phyloP scores from a whole-genome alignment of 352 stramenopile genomes.

The Pythium plurisporium region DNA sequence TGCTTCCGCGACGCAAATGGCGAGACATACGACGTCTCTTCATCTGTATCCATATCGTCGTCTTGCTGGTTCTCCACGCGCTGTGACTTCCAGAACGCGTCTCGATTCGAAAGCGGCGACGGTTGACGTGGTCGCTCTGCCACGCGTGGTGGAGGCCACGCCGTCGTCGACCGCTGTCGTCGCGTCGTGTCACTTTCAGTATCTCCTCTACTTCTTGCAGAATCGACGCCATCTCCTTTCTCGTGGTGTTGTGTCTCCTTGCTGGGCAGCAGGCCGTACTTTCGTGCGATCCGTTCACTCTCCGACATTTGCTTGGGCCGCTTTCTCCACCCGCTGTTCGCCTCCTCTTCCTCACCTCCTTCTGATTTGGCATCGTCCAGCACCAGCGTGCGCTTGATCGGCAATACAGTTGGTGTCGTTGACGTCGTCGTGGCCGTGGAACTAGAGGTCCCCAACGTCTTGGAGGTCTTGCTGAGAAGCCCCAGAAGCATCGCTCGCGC shows the following conservation, averaged over 20 bases:
- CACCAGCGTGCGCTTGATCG: conserved; percentile 9
- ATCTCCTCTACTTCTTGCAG: too few relatives aligned
- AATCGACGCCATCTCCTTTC: neutral
- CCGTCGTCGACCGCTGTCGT: neutral
- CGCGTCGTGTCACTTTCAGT: too few relatives aligned
- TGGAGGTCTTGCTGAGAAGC: conserved; percentile 35
- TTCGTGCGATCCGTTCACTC: conserved; percentile 50
- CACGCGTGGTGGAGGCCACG: neutral
- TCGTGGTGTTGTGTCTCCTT: neutral
- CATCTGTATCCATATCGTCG: neutral
- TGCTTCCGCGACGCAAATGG: conserved; percentile 33
- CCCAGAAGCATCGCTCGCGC: conserved; percentile 52
- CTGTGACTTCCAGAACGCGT: conserved; percentile 20
- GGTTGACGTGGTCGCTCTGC: neutral
- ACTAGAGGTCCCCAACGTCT: too few relatives aligned
- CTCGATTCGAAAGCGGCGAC: conserved; percentile 1
- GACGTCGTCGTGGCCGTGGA: neutral
- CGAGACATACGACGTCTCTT: conserved; percentile 37
- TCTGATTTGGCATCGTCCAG: neutral
- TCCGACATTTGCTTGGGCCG: conserved; percentile 24
- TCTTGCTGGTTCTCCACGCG: neutral
- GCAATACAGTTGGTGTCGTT: neutral
- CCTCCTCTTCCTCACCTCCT: neutral
- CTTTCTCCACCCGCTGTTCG: conserved; percentile 2
- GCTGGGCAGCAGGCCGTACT: conserved; percentile 50